Conservation (phyloP, 495 filamentous ascomycete genomes). For the Jackrogersella multiformis region DNA sequence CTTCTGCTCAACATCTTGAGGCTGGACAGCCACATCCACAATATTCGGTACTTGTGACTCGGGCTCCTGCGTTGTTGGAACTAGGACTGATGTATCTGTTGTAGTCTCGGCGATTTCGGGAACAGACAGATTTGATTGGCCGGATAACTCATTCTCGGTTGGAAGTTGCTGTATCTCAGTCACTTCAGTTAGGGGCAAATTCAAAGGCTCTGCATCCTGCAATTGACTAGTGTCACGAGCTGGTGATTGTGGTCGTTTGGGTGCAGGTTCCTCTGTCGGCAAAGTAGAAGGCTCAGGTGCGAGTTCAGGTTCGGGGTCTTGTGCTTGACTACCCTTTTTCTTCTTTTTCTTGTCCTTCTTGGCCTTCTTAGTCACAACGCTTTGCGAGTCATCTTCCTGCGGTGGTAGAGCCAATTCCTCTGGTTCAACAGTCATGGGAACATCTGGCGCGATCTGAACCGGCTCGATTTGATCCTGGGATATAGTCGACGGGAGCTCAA, state of each 20-base stretch:
- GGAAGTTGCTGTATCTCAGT: slow-evolving; percentile 2
- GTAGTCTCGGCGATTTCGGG: slow-evolving; percentile 2
- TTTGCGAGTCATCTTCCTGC: slow-evolving; percentile 17
- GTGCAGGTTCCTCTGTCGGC: slow-evolving; percentile 11
- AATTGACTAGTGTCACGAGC: slow-evolving; percentile 6
- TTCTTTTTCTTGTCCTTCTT: slow-evolving; percentile 49
- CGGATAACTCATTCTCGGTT: slow-evolving; percentile 7
- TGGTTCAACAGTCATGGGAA: slow-evolving; percentile 10
- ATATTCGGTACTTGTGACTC: slow-evolving; percentile 5
- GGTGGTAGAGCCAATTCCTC: slow-evolving; percentile 6
- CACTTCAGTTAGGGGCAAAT: slow-evolving; percentile 11
- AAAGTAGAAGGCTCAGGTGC: slow-evolving; percentile 18
- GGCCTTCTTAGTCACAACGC: slow-evolving; percentile 29
- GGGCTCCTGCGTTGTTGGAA: slow-evolving; percentile 2
- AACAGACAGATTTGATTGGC: not conserved
- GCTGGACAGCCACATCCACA: slow-evolving; percentile 3
- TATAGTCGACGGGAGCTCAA: not conserved
- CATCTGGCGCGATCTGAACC: slow-evolving; percentile 2
- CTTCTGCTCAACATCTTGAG: slow-evolving; percentile 16
- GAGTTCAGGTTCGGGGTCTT: slow-evolving; percentile 2
- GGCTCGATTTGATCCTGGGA: slow-evolving; percentile 20
- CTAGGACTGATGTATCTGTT: not conserved
- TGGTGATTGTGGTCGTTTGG: slow-evolving; percentile 13
- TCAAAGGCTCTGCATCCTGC: slow-evolving; percentile 1
- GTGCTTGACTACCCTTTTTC: slow-evolving; percentile 32